These are phyloP conservation scores for Metschnikowia similis DNA, from an alignment of 805 yeast genomes.

Conservation along the genomic window DNA sequence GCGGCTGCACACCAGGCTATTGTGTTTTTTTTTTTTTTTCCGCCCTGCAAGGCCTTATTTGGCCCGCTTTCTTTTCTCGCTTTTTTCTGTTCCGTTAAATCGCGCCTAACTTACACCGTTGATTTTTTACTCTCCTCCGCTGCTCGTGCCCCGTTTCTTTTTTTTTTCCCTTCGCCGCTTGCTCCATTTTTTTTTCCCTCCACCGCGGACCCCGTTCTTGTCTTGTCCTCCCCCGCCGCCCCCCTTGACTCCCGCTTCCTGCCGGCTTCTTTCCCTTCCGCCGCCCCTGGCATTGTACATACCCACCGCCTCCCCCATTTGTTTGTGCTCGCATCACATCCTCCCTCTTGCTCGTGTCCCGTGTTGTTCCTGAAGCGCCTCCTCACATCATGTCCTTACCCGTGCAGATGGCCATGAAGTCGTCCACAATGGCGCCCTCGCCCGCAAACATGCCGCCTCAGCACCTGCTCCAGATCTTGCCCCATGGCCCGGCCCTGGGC, in stretches of 20 bases:
- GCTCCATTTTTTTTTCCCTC: background rate
- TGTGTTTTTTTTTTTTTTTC: background rate
- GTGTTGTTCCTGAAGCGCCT: background rate
- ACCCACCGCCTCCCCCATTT: background rate
- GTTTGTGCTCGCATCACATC: background rate
- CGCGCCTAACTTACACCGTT: slow-evolving; percentile 1
- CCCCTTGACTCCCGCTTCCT: background rate
- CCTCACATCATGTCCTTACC: slow-evolving; percentile 14
- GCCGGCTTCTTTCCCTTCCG: background rate
- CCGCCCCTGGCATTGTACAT: background rate
- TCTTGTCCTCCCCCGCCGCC: background rate
- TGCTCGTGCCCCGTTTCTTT: background rate
- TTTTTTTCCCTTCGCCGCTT: background rate
- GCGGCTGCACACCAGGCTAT: slow-evolving; percentile 1
- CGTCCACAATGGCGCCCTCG: slow-evolving; percentile 10
- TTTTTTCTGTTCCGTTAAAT: slow-evolving; percentile 3
- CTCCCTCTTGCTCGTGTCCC: background rate
- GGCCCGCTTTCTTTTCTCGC: background rate
- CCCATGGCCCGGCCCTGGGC: slow-evolving; percentile 14
- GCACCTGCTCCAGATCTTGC: slow-evolving; percentile 18
- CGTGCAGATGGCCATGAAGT: slow-evolving; percentile 20
- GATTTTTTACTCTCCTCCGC: slow-evolving; percentile 2
- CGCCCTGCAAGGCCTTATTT: background rate
- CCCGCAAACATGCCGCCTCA: slow-evolving; percentile 15
- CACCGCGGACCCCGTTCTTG: too few species aligned